phyloP scores from a whole-genome alignment of 495 filamentous ascomycete genomes.

The Penicillium canescens region DNA sequence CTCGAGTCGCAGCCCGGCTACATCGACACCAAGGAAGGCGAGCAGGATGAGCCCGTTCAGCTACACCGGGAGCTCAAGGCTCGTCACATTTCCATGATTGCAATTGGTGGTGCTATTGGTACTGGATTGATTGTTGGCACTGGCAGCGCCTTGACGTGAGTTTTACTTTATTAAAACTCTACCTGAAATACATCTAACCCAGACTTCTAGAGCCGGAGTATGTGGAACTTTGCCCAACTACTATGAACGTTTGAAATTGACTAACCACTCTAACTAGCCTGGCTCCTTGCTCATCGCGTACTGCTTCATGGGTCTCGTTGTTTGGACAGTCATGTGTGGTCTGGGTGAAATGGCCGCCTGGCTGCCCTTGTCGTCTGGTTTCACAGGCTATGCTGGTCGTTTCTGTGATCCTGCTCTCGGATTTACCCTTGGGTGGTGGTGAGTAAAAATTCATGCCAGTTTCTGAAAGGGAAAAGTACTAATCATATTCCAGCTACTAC shows the following conservation, averaged over 20 bases:
- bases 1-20: slow-evolving; percentile 7
- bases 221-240: neutral
- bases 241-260: too few relatives aligned
- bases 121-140: slow-evolving; percentile 70
- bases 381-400: slow-evolving; percentile 60
- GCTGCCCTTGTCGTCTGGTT: slow-evolving; percentile 60
- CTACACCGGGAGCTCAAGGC: slow-evolving; percentile 71
- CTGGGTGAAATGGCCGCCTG: slow-evolving; percentile 71
- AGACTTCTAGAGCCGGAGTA: neutral
- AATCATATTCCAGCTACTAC: slow-evolving; percentile 46
- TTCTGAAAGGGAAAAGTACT: neutral
- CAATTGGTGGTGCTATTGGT: slow-evolving; percentile 85
- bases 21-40: neutral
- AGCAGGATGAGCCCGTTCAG: slow-evolving; percentile 19
- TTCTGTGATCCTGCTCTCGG: slow-evolving; percentile 67
- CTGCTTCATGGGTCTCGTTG: slow-evolving; percentile 57
- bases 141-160: slow-evolving; percentile 28
- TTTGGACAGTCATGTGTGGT: slow-evolving; percentile 64
- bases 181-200: neutral
- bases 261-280: slow-evolving; percentile 49
- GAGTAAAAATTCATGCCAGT: slow-evolving; percentile 7
- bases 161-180: neutral
- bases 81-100: slow-evolving; percentile 85
- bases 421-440: slow-evolving; percentile 64
- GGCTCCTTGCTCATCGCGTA: slow-evolving; percentile 74